Base-by-base conservation (phyloP, 106 monocot species). In the Narthecium ossifragum region DNA sequence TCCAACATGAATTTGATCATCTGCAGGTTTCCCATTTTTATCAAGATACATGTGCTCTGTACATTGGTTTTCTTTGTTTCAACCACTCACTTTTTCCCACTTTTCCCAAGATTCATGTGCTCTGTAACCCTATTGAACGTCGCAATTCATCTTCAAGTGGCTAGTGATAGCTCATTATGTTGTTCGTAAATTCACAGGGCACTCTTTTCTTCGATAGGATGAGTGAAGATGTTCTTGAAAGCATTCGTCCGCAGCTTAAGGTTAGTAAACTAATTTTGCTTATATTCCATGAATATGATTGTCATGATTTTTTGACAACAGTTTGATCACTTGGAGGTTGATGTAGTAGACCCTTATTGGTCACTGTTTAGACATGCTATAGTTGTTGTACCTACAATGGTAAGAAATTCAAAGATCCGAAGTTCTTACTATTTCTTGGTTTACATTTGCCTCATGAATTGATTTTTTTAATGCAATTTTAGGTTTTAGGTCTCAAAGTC, bases 1-100 rank as follows among this genome's bases (percentile, higher is more conserved):
- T 96, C 63, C 96, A 96, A 61, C 96, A 96, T 64, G 96, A 96
- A 61, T 96, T 84, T 79, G 96, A 96, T 69, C 96, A 96, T 79
- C 62, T 93, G 49, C 73, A 89, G 93, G 93, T 93, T 63, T 0
- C 25, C 39, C 43, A 43, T 43, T 30, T 31, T 24, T 12, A 0
- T 21, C 10, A n/a, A 1, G 26, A 4, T 1, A 24, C 23, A 21
- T 59, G 22, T 39, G 7, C 24, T 37, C 5, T n/a, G n/a, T n/a
- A n/a, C n/a, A n/a, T n/a, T n/a, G n/a, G n/a, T n/a, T n/a, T n/a
- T n/a, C n/a, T n/a, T n/a, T n/a, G n/a, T n/a, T n/a, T n/a, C n/a
- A n/a, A n/a, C n/a, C n/a, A n/a, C n/a, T n/a, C n/a, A n/a, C n/a
- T n/a, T n/a, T n/a, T n/a, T n/a, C n/a, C n/a, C n/a, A n/a, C n/a